phyloP scores from a whole-genome alignment of 768 basidiomycete species.

The Pleurotus salmoneostramineus region DNA sequence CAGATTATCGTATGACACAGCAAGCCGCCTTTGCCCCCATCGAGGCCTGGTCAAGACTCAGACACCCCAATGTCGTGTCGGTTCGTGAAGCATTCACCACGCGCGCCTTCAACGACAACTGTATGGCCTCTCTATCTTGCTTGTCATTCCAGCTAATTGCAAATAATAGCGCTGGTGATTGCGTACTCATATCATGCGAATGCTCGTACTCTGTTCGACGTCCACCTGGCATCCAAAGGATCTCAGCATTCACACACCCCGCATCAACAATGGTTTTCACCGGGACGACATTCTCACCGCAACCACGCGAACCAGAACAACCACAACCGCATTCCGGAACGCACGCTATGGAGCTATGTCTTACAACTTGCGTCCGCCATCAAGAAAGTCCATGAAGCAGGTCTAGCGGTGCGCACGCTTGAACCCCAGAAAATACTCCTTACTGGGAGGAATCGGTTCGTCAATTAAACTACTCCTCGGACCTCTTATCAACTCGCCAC shows the following conservation, averaged over 20 bases:
- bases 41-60: slow-evolving; percentile 81
- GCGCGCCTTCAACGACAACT: slow-evolving; percentile 86
- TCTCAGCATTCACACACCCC: slow-evolving; percentile 29
- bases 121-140: slow-evolving; percentile 39
- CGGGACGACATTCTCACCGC: neutral
- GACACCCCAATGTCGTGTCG: slow-evolving; percentile 81
- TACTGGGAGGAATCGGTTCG: slow-evolving; percentile 84
- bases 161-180: slow-evolving; percentile 73
- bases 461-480: neutral
- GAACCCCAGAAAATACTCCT: slow-evolving; percentile 86
- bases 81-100: slow-evolving; percentile 95
- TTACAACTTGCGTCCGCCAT: slow-evolving; percentile 87
- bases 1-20: slow-evolving; percentile 81
- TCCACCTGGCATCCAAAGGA: slow-evolving; percentile 62
- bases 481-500: slow-evolving; percentile 19
- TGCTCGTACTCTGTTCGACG: slow-evolving; percentile 76
- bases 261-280: slow-evolving; percentile 8
- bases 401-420: slow-evolving; percentile 75
- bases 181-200: slow-evolving; percentile 88
- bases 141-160: neutral
- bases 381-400: slow-evolving; percentile 79
- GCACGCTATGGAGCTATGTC: slow-evolving; percentile 88
- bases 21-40: slow-evolving; percentile 79
- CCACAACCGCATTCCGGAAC: slow-evolving; percentile 53
- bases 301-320: neutral